A percentile compares a stretch with the other conserved stretches of the same genome.
Conservation (phyloP, 495 filamentous ascomycete genomes). For the Xylaria scruposa region DNA sequence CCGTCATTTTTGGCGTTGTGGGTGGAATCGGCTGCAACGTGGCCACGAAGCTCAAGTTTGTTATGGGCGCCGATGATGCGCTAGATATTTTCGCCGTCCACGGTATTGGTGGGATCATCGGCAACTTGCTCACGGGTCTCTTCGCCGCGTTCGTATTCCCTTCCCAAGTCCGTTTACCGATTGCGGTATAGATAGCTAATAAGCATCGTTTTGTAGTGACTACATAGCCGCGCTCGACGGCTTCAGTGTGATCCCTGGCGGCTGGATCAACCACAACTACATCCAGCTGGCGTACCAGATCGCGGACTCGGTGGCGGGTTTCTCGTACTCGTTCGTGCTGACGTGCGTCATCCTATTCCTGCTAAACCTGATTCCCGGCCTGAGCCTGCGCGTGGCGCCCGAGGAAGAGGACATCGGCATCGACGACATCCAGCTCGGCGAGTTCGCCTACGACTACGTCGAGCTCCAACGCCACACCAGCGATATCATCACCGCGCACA, state of each 20-base stretch:
- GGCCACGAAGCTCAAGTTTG: slow-evolving; percentile 87
- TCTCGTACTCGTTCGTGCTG: slow-evolving; percentile 79
- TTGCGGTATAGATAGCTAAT: background rate
- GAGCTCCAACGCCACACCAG: slow-evolving; percentile 75
- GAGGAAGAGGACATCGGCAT: slow-evolving; percentile 79
- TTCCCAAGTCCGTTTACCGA: background rate
- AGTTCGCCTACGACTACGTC: slow-evolving; percentile 87
- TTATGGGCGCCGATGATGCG: slow-evolving; percentile 76
- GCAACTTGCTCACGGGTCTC: slow-evolving; percentile 77
- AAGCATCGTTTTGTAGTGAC: slow-evolving; percentile 53
- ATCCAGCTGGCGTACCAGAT: slow-evolving; percentile 80
- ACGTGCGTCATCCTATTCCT: slow-evolving; percentile 79
- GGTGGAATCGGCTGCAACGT: slow-evolving; percentile 92
- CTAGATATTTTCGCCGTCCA: slow-evolving; percentile 85
- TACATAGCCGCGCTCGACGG: slow-evolving; percentile 83
- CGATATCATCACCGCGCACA: slow-evolving; percentile 35
- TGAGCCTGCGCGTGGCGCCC: slow-evolving; percentile 73
- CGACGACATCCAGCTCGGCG: slow-evolving; percentile 82
- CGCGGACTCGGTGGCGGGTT: slow-evolving; percentile 74
- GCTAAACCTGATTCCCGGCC: slow-evolving; percentile 76
- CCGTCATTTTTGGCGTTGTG: slow-evolving; percentile 82
- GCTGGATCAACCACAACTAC: slow-evolving; percentile 80
- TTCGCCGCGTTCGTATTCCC: slow-evolving; percentile 72
- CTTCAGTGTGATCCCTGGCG: slow-evolving; percentile 64
- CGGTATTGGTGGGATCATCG: slow-evolving; percentile 75